Evolutionary conservation across 352 stramenopile genomes (phyloP).

Genomic region (Pythium brassicae): DNA sequence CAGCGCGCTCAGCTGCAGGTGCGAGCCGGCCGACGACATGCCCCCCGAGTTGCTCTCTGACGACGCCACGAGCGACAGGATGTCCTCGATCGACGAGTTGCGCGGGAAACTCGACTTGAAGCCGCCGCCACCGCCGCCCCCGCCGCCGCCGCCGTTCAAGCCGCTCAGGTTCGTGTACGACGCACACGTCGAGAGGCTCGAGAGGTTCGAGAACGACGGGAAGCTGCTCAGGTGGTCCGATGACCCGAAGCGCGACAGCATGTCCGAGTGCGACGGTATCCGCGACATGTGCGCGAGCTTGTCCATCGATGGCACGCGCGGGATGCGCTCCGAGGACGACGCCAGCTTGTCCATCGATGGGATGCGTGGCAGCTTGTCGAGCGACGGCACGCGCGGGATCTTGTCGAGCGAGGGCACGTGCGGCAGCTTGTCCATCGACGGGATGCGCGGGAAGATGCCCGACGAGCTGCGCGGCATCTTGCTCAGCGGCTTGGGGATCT

Average conservation of each 20-base stretch:
- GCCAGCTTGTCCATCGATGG: constrained; percentile 73
- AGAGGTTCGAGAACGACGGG: constrained; percentile 74
- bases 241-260: constrained; percentile 66
- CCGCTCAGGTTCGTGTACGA: constrained; percentile 77
- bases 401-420: constrained; percentile 51
- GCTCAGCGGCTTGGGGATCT: constrained; percentile 68
- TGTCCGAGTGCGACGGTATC: constrained; percentile 56
- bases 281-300: constrained; percentile 52
- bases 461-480: constrained; percentile 80
- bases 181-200: constrained; percentile 49
- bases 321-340: constrained; percentile 61
- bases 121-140: constrained; percentile 6
- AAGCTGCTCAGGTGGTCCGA: constrained; percentile 71
- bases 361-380: constrained; percentile 64
- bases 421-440: constrained; percentile 56
- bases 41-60: constrained; percentile 55
- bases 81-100: constrained; percentile 87
- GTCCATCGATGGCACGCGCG: constrained; percentile 58
- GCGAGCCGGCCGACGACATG: constrained; percentile 44
- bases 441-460: constrained; percentile 74
- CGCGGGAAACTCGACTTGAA: constrained; percentile 61
- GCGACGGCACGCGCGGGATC: constrained; percentile 42
- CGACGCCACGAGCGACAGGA: constrained; percentile 78
- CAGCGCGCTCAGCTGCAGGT: constrained; percentile 61
- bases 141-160: constrained; percentile 32